Evolutionary conservation across 1,284 basidiomycete species (phyloP).

Genomic region (Puccinia hordei): DNA sequence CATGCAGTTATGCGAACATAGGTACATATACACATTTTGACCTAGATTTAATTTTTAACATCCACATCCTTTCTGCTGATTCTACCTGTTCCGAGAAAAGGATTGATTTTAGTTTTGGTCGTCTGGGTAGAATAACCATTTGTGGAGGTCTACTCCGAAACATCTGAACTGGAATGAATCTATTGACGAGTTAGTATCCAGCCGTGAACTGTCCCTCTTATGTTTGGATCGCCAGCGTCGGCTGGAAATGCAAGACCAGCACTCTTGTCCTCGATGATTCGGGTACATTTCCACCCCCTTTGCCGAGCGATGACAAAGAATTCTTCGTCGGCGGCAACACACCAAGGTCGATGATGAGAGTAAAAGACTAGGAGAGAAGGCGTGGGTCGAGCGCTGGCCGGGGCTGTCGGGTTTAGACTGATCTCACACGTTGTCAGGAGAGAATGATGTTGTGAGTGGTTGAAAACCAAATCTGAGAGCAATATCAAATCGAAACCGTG

Average conservation of each 20-base stretch:
- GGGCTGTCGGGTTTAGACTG: neutral
- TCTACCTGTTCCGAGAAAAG: too few species aligned
- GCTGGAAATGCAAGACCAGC: slow-evolving; percentile 37
- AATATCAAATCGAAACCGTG: slow-evolving; percentile 32
- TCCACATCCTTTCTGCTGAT: too few species aligned
- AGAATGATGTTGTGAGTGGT: slow-evolving; percentile 42
- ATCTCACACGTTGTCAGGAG: slow-evolving; percentile 28
- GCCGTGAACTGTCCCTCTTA: slow-evolving; percentile 45
- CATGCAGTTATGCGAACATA: too few species aligned
- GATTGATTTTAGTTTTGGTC: too few species aligned
- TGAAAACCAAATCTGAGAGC: slow-evolving; percentile 44
- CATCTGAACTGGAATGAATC: neutral
- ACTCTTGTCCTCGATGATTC: slow-evolving; percentile 35
- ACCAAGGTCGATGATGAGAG: slow-evolving; percentile 43
- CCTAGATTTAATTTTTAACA: too few species aligned
- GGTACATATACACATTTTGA: too few species aligned
- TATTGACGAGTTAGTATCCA: slow-evolving; percentile 39
- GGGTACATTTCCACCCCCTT: slow-evolving; percentile 27
- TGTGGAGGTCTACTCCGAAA: too few species aligned
- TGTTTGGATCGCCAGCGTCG: slow-evolving; percentile 32
- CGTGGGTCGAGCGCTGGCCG: neutral
- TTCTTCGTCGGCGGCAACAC: slow-evolving; percentile 10
- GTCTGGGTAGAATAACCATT: neutral
- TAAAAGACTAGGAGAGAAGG: slow-evolving; percentile 45
- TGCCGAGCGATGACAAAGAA: slow-evolving; percentile 25